Evolutionary conservation across 2,329 filamentous ascomycete genomes (phyloP).

Genomic region (Xylaria polymorpha): DNA sequence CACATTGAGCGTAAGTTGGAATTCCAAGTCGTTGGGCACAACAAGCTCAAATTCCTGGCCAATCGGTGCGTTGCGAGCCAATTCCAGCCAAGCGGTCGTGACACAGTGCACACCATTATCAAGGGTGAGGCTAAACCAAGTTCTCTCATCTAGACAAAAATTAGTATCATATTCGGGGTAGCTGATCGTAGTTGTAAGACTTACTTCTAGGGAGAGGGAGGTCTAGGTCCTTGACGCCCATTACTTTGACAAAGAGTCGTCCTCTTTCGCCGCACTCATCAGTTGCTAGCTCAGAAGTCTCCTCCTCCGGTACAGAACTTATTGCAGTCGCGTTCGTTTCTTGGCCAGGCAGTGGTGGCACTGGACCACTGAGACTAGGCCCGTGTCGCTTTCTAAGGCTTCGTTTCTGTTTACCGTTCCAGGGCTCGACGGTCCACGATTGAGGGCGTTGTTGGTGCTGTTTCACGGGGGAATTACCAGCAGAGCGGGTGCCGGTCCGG

Average conservation of each 20-base stretch:
- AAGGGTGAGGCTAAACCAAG: conserved; percentile 95
- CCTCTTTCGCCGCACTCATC: conserved; percentile 89
- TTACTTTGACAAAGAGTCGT: conserved; percentile 96
- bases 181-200: conserved; percentile 48
- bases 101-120: conserved; percentile 98
- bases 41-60: conserved; percentile 98
- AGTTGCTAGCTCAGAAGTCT: conserved; percentile 66
- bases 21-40: conserved; percentile 97
- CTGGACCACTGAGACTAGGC: conserved; percentile 66
- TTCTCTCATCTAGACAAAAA: conserved; percentile 75
- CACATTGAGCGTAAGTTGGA: conserved; percentile 95
- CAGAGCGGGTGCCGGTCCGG: conserved; percentile 66
- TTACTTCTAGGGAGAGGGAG: conserved; percentile 89
- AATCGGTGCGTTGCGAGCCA: conserved; percentile 91
- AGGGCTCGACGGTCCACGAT: conserved; percentile 96
- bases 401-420: conserved; percentile 83
- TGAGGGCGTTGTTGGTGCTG: conserved; percentile 79
- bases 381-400: conserved; percentile 69
- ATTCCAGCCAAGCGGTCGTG: conserved; percentile 93
- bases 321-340: conserved; percentile 79
- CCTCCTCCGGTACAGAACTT: conserved; percentile 76
- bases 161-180: conserved; percentile 38
- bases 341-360: conserved; percentile 87
- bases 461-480: conserved; percentile 76
- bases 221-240: conserved; percentile 95